Evolutionary conservation across 768 basidiomycete species (phyloP), one percentile per base, ranked within the genome.

Genomic region (Lentinula raphanica): DNA sequence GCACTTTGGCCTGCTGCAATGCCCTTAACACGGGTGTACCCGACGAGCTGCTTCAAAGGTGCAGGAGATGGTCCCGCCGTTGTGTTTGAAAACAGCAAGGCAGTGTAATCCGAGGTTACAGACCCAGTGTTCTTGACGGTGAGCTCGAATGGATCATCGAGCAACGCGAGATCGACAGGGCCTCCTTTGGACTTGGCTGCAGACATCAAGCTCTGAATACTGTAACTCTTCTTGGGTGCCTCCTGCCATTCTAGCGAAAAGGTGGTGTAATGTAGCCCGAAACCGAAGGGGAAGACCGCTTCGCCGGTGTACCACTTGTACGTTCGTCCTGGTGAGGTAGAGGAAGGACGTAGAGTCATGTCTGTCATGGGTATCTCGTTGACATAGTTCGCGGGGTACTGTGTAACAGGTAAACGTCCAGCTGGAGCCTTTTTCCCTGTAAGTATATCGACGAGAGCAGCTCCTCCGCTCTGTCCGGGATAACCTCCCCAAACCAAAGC

Each of bases 401-500:
- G 82, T 1, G 82, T 84, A 35, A 72, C 71, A 5, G 78, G 72
- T 7, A 84, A 76, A 39, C 83, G 81, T 17, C 83, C 84, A 5
- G 83, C 76, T 12, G 83, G 83, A 1, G 82, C 74, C 21, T 68
- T 69, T 53, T 79, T 81, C 23, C 83, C 82, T 1, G 66, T 74
- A 7, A 85, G 53, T 58, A 83, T 79, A 56, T 84, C 80, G 48
- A 78, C 75, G 23, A 84, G 58, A 2, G 82, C 82, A 6, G 75
- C 72, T 25, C 82, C 83, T 2, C 81, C 83, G 60, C 76, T 78
- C 62, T 83, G 81, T 4, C 81, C 78, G 1, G 81, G 81, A 64
- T 83, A 85, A 3, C 83, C 83, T 15, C 71, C 82, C 82, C 82
- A 84, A 12, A 84, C 21, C 39, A 84, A 71, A 0, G 81, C 76